Evolutionary conservation across 768 basidiomycete genomes (phyloP), one percentile per base, ranked within the genome.

Genomic region (Trametes cinnabarina): DNA sequence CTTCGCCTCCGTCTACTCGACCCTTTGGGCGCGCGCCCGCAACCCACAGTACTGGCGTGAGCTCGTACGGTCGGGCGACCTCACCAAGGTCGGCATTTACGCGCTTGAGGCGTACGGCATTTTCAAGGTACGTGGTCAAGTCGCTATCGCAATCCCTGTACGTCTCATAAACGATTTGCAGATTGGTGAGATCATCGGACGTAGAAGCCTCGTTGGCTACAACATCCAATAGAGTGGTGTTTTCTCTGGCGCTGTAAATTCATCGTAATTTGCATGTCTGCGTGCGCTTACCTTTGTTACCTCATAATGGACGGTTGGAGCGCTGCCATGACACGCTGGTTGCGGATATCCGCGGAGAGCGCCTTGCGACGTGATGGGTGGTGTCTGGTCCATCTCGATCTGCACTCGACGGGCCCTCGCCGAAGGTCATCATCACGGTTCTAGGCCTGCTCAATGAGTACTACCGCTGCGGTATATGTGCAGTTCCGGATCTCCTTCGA

Each of bases 181-280:
- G 86, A 83, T 95, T 75, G 93, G 93, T 54, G 93, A 95, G 74
- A 94, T 94, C 56, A 65, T 94, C 59, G 91, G 91, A 9, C 79
- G 92, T 63, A 83, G 91, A 73, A 83, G 82, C 71, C 68, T 93
- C 37, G 77, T 94, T 65, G 92, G 91, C 34, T 94, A 93, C 76
- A 82, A 86, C 57, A 67, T 90, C 59, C 77, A 70, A 63, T 70
- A 68, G 61, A 66, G 23, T 37, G 46, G 30, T 52, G 17, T 37
- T 26, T 4, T 12, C 14, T 41, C 34, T 15, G 35, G 22, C 22
- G 30, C 25, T 55, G 54, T 55, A 55, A 4, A 55, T 41, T 47
- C 54, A 46, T 46, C 17, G 34, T 55, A 55, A 55, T 55, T 47
- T 55, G 54, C 46, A 25, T 47, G 26, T 19, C 44, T 46, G 28